phyloP scores from a whole-genome alignment of 1,284 basidiomycete genomes.

The Boletus austroedulis region DNA sequence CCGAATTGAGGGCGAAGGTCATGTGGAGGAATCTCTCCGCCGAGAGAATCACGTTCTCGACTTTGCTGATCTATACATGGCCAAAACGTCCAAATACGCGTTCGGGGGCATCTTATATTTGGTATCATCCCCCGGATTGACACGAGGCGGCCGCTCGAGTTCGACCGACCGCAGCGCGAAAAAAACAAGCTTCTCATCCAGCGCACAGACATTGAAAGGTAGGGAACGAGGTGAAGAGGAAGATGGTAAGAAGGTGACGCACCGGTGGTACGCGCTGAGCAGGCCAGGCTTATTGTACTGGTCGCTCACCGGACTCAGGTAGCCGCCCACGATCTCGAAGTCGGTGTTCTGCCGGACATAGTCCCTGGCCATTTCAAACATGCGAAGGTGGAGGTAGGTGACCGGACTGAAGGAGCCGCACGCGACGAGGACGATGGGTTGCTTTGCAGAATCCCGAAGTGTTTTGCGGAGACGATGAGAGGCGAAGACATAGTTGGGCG shows the following conservation, averaged over 20 bases:
- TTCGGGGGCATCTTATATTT: not conserved
- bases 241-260: constrained; percentile 17
- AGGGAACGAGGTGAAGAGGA: not conserved
- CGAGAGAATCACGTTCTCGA: constrained; percentile 3
- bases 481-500: constrained; percentile 64
- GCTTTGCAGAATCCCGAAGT: constrained; percentile 62
- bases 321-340: constrained; percentile 91
- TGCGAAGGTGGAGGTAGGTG: constrained; percentile 83
- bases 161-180: not conserved
- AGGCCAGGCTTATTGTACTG: constrained; percentile 90
- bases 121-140: constrained; percentile 4
- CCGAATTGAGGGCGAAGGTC: constrained; percentile 6
- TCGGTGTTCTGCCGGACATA: constrained; percentile 90
- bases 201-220: not conserved
- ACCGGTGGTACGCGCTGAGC: constrained; percentile 78
- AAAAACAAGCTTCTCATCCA: constrained; percentile 12
- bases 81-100: constrained; percentile 3
- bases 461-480: constrained; percentile 56
- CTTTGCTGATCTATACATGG: constrained; percentile 1
- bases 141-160: constrained; percentile 22
- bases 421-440: constrained; percentile 73
- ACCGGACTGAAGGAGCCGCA: constrained; percentile 82
- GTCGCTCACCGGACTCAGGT: constrained; percentile 92
- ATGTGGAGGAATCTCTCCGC: constrained; percentile 12
- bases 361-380: constrained; percentile 99